Evolutionary conservation across 2,329 filamentous ascomycete genomes (phyloP).

Genomic region (Ceratocystis albifundus): DNA sequence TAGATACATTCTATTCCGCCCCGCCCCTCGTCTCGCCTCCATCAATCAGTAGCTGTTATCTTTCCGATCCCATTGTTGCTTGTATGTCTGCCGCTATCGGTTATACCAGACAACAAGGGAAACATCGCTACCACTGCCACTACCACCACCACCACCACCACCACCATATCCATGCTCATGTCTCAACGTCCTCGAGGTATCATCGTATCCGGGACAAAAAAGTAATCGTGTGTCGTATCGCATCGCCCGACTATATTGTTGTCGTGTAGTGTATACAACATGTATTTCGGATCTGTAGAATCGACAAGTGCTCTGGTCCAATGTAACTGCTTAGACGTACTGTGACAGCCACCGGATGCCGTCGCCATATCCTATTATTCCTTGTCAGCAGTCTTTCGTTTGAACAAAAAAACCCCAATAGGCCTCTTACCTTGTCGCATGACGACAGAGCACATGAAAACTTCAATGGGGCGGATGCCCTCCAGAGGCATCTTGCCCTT

Average conservation of each 20-base stretch:
- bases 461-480: conserved; percentile 86
- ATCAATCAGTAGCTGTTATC: background rate
- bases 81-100: background rate
- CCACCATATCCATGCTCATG: background rate
- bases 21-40: background rate
- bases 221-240: background rate
- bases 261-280: background rate
- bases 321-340: conserved; percentile 58
- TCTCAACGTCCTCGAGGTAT: conserved; percentile 16
- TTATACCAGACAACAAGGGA: background rate
- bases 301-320: background rate
- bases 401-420: conserved; percentile 4
- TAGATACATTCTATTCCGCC: conserved; percentile 2
- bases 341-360: conserved; percentile 86
- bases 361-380: conserved; percentile 60
- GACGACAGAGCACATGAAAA: conserved; percentile 98
- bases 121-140: background rate
- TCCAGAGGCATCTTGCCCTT: conserved; percentile 91
- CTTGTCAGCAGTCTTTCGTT: conserved; percentile 23
- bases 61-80: background rate
- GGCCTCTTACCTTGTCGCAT: conserved; percentile 77
- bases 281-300: background rate
- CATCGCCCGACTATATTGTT: background rate
- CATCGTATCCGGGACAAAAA: conserved; percentile 13
- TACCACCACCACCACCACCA: background rate